These are phyloP conservation scores for Tagetes patula DNA, from an alignment of 129 eudicot genomes.

Conservation along the genomic window DNA sequence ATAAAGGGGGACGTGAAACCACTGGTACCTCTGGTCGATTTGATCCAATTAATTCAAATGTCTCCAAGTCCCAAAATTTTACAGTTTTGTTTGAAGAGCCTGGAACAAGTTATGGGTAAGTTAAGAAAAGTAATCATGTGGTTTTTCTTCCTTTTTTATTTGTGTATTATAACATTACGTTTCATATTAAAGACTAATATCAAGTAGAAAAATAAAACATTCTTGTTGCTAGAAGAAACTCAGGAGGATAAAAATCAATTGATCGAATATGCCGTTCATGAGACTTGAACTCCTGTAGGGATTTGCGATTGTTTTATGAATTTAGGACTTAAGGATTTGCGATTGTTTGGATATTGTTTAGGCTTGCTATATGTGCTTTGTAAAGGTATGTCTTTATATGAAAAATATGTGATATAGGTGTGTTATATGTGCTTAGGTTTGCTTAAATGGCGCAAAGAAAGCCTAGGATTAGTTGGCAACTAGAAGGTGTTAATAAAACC, in stretches of 20 bases:
- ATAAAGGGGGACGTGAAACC: slow-evolving; percentile 13
- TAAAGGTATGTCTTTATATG: no score
- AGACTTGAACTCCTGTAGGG: slow-evolving; percentile 74
- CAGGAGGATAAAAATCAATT: slow-evolving; percentile 87
- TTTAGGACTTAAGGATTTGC: no score
- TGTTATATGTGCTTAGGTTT: no score
- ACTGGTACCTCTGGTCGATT: slow-evolving; percentile 79
- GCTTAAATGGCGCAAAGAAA: no score
- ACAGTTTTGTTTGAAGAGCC: slow-evolving; percentile 98
- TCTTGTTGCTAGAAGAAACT: slow-evolving; percentile 92
- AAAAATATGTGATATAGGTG: no score
- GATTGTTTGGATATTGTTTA: no score
- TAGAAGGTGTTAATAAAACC: no score
- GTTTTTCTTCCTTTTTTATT: slow-evolving; percentile 15
- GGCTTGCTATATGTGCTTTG: no score
- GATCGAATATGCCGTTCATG: slow-evolving; percentile 92
- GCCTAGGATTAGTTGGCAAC: no score
- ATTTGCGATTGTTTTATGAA: no score
- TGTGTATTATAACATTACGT: slow-evolving; percentile 1
- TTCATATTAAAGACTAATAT: background rate
- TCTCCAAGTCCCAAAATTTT: slow-evolving; percentile 94
- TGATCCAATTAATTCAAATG: slow-evolving; percentile 98
- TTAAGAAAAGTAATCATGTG: background rate
- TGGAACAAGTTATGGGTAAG: slow-evolving; percentile 31
- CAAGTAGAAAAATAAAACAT: background rate